phyloP scores from a whole-genome alignment of 1,284 basidiomycete species.

The Trichosporon sp. region DNA sequence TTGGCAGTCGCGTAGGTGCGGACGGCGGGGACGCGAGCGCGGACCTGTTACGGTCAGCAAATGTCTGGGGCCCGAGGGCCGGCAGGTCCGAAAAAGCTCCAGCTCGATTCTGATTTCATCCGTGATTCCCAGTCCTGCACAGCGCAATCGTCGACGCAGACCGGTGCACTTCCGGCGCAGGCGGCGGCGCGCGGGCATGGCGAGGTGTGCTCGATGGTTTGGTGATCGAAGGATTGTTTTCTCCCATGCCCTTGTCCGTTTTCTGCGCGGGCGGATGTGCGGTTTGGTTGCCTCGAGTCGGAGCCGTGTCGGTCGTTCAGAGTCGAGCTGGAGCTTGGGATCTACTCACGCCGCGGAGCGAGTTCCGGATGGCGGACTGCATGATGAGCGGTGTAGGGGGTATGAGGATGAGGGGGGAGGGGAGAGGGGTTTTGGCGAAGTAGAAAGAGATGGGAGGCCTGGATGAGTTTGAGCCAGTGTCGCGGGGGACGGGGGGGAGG shows the following conservation, averaged over 20 bases:
- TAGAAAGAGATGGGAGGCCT: slow-evolving; percentile 16
- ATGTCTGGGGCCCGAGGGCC: slow-evolving; percentile 17
- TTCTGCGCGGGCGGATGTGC: neutral
- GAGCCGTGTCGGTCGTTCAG: neutral
- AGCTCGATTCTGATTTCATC: neutral
- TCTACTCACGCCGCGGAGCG: slow-evolving; percentile 50
- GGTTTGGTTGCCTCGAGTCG: neutral
- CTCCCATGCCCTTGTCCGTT: neutral
- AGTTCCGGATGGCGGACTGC: slow-evolving; percentile 84
- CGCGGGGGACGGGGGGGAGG: slow-evolving; percentile 7
- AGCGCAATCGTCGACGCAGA: neutral
- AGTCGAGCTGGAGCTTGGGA: neutral
- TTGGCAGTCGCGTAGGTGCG: slow-evolving; percentile 93
- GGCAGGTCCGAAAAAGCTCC: slow-evolving; percentile 16
- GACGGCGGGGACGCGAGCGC: slow-evolving; percentile 44
- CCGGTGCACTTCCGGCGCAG: neutral
- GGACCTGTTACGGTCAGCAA: slow-evolving; percentile 7
- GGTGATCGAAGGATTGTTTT: neutral
- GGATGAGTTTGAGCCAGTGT: slow-evolving; percentile 5
- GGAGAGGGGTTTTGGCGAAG: slow-evolving; percentile 51
- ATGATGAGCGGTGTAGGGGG: slow-evolving; percentile 53
- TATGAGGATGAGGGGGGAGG: slow-evolving; percentile 52
- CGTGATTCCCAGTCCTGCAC: neutral
- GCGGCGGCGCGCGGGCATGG: neutral
- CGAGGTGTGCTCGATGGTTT: neutral